These are phyloP conservation scores for Chondrus crispus DNA, from an alignment of 23 red algal genomes.

Conservation along the genomic window DNA sequence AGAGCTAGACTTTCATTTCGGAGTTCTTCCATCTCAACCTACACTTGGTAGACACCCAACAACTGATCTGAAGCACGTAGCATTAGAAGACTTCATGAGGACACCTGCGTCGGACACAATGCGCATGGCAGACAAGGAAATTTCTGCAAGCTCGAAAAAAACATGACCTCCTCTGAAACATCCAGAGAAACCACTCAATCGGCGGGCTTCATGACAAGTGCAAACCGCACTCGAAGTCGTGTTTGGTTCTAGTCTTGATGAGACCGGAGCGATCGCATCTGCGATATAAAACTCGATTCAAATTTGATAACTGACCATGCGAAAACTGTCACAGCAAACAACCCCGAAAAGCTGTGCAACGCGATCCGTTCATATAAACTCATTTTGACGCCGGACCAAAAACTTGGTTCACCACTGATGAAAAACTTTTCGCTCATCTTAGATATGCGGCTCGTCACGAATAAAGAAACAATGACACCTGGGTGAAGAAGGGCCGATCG, in stretches of 20 bases:
- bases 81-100: no score
- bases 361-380: neutral
- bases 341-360: conserved; percentile 10
- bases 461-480: conserved; percentile 17
- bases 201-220: no score
- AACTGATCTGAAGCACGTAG: no score
- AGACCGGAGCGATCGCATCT: conserved; percentile 15
- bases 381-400: neutral
- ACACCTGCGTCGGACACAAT: no score
- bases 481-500: neutral
- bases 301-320: conserved; percentile 5
- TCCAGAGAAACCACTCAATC: no score
- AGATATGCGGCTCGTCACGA: conserved; percentile 1
- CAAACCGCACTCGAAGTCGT: no score
- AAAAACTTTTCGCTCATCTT: conserved; percentile 28
- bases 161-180: no score
- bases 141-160: no score
- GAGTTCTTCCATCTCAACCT: no score
- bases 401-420: neutral
- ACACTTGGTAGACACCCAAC: no score
- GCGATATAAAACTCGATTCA: conserved; percentile 17
- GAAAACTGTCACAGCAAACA: conserved; percentile 36
- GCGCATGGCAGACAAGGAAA: no score
- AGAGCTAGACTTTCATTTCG: no score
- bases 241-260: conserved; percentile 25